phyloP scores from a whole-genome alignment of 495 filamentous ascomycete genomes.

The Extremus antarcticus region DNA sequence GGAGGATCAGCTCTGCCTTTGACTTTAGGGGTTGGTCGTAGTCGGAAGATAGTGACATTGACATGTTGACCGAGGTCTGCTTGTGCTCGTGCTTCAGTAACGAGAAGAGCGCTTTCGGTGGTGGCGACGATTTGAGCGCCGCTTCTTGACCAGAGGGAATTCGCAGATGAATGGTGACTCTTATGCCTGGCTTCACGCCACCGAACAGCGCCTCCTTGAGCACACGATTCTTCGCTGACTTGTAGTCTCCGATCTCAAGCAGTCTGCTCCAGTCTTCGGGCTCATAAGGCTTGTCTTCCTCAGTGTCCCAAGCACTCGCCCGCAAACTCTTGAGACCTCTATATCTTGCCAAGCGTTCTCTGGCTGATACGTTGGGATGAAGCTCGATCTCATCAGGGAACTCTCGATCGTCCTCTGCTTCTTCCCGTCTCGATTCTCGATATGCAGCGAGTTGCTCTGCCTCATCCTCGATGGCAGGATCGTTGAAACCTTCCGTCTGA shows the following conservation, averaged over 20 bases:
- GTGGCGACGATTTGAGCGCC: conserved; percentile 50
- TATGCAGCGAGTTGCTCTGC: conserved; percentile 67
- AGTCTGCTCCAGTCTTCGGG: conserved; percentile 83
- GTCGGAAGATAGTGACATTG: conserved; percentile 67
- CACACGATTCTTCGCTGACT: conserved; percentile 60
- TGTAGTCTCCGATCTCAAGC: conserved; percentile 74
- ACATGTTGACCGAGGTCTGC: conserved; percentile 73
- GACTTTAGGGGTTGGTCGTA: conserved; percentile 64
- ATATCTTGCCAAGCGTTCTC: conserved; percentile 76
- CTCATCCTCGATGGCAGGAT: conserved; percentile 80
- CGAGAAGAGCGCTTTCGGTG: conserved; percentile 58
- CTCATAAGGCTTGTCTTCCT: conserved; percentile 72
- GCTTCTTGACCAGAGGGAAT: conserved; percentile 24
- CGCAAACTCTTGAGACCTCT: conserved; percentile 82
- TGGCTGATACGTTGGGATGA: conserved; percentile 71
- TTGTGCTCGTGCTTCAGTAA: conserved; percentile 92
- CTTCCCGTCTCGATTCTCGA: conserved; percentile 59
- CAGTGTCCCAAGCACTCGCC: conserved; percentile 75
- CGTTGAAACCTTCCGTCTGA: conserved; percentile 81
- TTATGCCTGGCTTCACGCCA: conserved; percentile 70
- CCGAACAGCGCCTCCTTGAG: conserved; percentile 73
- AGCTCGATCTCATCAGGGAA: conserved; percentile 97
- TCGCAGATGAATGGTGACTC: conserved; percentile 69
- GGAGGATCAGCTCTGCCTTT: conserved; percentile 81
- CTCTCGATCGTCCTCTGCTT: conserved; percentile 79